Conservation (phyloP, 345 rosid species). For the Ceriops decandra region DNA sequence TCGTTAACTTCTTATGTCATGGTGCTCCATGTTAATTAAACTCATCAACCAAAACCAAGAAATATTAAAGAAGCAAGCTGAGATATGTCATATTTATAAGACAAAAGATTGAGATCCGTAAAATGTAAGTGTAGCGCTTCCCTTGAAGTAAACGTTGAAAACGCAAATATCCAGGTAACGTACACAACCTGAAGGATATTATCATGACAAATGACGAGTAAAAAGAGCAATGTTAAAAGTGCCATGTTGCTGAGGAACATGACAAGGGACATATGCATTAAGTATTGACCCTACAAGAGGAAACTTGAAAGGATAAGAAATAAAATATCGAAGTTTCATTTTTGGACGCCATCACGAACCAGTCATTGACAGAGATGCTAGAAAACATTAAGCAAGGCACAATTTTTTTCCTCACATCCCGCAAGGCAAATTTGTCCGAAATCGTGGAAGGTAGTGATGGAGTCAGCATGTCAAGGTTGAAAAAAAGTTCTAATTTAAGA, state of each 20-base stretch:
- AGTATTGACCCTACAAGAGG: too few relatives aligned
- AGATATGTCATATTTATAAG: too few relatives aligned
- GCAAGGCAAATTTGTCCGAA: neutral
- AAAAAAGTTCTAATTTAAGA: neutral
- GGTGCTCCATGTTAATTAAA: too few relatives aligned
- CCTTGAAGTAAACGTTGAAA: neutral
- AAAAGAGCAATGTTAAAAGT: neutral
- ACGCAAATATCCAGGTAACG: neutral
- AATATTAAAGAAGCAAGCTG: too few relatives aligned
- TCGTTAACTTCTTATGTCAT: too few relatives aligned
- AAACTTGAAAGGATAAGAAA: neutral
- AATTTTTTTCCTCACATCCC: too few relatives aligned
- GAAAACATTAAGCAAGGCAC: too few relatives aligned
- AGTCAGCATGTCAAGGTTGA: neutral
- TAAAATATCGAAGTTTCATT: neutral
- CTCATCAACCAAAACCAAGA: too few relatives aligned
- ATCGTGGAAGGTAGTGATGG: neutral
- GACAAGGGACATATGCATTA: neutral
- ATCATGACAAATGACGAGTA: too few relatives aligned
- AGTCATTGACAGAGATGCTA: neutral
- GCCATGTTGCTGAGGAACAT: neutral
- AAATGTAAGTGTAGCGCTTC: too few relatives aligned
- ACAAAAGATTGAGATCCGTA: too few relatives aligned
- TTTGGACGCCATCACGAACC: too few relatives aligned
- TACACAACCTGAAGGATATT: neutral